These are phyloP conservation scores for Saraca asoca DNA, from an alignment of 331 rosid genomes.

Conservation along the genomic window DNA sequence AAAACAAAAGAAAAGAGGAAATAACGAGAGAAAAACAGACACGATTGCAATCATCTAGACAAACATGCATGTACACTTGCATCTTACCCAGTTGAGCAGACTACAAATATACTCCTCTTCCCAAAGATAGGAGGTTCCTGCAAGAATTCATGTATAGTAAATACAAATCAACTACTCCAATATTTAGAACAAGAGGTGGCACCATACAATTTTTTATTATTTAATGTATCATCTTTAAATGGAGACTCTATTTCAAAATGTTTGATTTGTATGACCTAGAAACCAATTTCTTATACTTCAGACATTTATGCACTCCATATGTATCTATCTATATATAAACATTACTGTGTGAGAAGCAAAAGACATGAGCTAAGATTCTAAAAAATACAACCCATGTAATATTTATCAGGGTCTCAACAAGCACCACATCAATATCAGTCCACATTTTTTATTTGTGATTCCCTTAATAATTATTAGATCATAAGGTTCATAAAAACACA, in stretches of 20 bases:
- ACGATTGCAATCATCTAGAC: neutral
- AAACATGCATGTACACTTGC: slow-evolving; percentile 10
- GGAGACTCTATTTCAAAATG: slow-evolving; percentile 9
- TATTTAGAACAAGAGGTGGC: slow-evolving; percentile 5
- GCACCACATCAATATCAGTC: neutral
- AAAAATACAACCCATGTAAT: neutral
- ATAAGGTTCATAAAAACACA: neutral
- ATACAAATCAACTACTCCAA: slow-evolving; percentile 24
- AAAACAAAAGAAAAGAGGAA: slow-evolving; percentile 12
- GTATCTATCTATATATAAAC: neutral
- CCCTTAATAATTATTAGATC: neutral
- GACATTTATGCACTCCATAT: slow-evolving; percentile 10
- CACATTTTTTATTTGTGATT: neutral
- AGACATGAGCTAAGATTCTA: slow-evolving; percentile 19
- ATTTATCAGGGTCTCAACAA: slow-evolving; percentile 6
- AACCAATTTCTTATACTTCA: slow-evolving; percentile 21
- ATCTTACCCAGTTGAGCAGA: slow-evolving; percentile 77
- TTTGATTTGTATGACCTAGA: slow-evolving; percentile 13
- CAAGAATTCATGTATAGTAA: slow-evolving; percentile 33
- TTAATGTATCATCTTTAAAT: neutral
- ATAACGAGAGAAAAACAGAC: neutral
- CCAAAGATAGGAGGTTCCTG: slow-evolving; percentile 99
- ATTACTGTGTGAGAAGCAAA: neutral
- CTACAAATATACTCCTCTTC: slow-evolving; percentile 82
- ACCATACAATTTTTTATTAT: slow-evolving; percentile 8